Conservation (phyloP, 306 rosid genomes). For the Rubus idaeus region DNA sequence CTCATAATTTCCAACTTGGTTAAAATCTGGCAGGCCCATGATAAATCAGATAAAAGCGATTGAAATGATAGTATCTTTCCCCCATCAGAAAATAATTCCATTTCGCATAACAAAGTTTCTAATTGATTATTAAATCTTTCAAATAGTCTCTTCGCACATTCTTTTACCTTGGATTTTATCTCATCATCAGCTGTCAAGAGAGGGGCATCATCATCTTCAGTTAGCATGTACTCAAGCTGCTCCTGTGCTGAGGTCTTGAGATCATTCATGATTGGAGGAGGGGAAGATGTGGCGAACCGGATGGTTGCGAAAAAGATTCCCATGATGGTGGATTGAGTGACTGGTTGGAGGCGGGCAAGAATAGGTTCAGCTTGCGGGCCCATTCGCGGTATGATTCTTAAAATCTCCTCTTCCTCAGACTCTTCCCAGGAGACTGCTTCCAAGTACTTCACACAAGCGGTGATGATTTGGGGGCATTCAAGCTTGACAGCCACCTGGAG, state of each 20-base stretch:
- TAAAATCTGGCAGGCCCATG: slow-evolving; percentile 75
- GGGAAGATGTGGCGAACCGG: slow-evolving; percentile 77
- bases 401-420: slow-evolving; percentile 91
- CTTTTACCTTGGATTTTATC: slow-evolving; percentile 67
- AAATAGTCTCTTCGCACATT: slow-evolving; percentile 59
- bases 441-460: slow-evolving; percentile 76
- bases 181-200: slow-evolving; percentile 59
- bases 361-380: slow-evolving; percentile 72
- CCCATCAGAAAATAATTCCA: slow-evolving; percentile 43
- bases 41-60: slow-evolving; percentile 65
- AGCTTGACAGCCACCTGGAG: slow-evolving; percentile 79
- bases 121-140: slow-evolving; percentile 48
- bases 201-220: slow-evolving; percentile 89
- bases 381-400: slow-evolving; percentile 67
- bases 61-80: slow-evolving; percentile 49
- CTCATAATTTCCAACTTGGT: slow-evolving; percentile 78
- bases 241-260: slow-evolving; percentile 89
- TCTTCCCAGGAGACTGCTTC: slow-evolving; percentile 97
- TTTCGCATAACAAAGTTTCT: slow-evolving; percentile 48
- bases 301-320: slow-evolving; percentile 67
- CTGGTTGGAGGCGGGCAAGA: slow-evolving; percentile 92
- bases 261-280: slow-evolving; percentile 56
- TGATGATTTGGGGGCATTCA: slow-evolving; percentile 61
- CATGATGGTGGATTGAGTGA: slow-evolving; percentile 49
- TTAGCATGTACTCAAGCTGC: slow-evolving; percentile 92